Evolutionary conservation across 495 filamentous ascomycete genomes (phyloP).

Genomic region (Aspergillus sparsus): DNA sequence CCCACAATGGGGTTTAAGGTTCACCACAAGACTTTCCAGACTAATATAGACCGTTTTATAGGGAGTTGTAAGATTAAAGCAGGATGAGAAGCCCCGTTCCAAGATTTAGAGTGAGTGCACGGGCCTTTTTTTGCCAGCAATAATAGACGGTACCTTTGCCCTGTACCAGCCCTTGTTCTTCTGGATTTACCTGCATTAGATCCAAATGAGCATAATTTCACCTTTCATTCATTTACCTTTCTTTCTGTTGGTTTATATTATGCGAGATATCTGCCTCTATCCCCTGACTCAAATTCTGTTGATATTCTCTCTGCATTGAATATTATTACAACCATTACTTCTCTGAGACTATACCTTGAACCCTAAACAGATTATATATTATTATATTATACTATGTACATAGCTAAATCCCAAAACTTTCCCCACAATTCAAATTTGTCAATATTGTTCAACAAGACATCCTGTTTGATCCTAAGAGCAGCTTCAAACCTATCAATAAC

Average conservation of each 20-base stretch:
- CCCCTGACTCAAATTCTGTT: not conserved
- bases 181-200: not conserved
- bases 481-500: not conserved
- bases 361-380: not conserved
- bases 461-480: constrained; percentile 6
- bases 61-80: constrained; percentile 50
- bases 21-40: not conserved
- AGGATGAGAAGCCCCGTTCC: constrained; percentile 42
- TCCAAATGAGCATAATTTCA: not conserved
- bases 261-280: not conserved
- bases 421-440: not conserved
- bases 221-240: not conserved
- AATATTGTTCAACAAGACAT: constrained; percentile 3
- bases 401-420: constrained; percentile 1
- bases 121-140: not conserved
- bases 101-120: constrained; percentile 37
- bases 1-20: not conserved
- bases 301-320: constrained; percentile 1
- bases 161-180: no score
- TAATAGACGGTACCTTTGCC: not conserved
- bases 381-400: constrained; percentile 12
- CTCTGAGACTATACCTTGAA: not conserved
- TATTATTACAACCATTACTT: not conserved
- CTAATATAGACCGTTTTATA: constrained; percentile 21
- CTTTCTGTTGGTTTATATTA: not conserved